A percentile compares a stretch with the other conserved stretches of the same genome.
These are phyloP conservation scores for Ophiosphaerella narmari DNA, from an alignment of 2,329 filamentous ascomycete species.

Conservation along the genomic window DNA sequence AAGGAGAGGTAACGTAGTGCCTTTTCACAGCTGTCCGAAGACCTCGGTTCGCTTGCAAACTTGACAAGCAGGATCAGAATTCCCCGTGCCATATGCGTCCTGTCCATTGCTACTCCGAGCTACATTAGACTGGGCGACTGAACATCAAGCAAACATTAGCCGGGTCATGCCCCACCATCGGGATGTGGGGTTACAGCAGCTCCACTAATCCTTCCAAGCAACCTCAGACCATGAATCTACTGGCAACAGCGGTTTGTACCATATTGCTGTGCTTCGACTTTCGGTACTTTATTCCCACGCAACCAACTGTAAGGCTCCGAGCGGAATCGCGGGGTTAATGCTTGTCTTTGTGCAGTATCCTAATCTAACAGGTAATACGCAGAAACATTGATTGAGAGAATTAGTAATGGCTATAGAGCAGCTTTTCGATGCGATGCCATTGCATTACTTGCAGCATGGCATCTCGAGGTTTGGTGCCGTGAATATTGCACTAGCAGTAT, in stretches of 20 bases:
- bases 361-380: no score
- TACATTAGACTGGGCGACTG: no score
- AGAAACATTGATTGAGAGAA: not conserved
- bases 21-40: no score
- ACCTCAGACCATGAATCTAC: not conserved
- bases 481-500: conserved; percentile 27
- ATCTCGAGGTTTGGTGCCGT: conserved; percentile 35
- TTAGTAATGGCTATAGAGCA: conserved; percentile 37
- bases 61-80: no score
- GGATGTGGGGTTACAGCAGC: conserved; percentile 31
- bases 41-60: no score
- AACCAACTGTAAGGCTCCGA: not conserved
- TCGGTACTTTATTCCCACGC: not conserved
- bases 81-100: no score
- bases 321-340: not conserved
- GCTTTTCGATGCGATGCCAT: conserved; percentile 32
- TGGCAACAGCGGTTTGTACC: not conserved
- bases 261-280: not conserved
- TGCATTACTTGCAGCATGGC: conserved; percentile 37
- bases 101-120: no score
- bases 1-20: no score
- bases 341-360: not conserved
- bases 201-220: not conserved
- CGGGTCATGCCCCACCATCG: conserved; percentile 33
- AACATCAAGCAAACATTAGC: conserved; percentile 20